These are phyloP conservation scores for Candida adriatica DNA, from an alignment of 805 yeast genomes.

Conservation along the genomic window DNA sequence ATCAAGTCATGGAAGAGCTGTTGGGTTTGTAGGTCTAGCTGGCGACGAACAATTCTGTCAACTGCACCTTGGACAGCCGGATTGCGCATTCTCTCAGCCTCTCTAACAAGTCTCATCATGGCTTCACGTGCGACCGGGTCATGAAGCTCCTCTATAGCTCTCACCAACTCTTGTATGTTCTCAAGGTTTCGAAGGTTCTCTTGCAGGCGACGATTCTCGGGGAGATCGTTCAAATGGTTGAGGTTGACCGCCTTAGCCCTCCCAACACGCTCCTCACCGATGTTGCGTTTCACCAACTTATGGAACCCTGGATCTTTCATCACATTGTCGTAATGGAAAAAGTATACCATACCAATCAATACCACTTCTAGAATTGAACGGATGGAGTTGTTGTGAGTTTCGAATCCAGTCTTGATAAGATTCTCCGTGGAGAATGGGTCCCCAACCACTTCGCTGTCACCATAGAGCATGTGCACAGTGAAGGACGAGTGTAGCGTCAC, in stretches of 20 bases:
- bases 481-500: conserved; percentile 34
- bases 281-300: conserved; percentile 47
- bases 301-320: conserved; percentile 62
- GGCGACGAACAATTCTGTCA: conserved; percentile 4
- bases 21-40: conserved; percentile 2
- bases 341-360: conserved; percentile 37
- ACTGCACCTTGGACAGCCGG: conserved; percentile 5
- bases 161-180: too few relatives aligned
- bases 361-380: conserved; percentile 34
- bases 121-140: too few relatives aligned
- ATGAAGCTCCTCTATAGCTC: too few relatives aligned
- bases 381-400: conserved; percentile 21
- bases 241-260: too few relatives aligned
- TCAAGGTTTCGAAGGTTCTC: too few relatives aligned
- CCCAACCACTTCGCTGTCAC: conserved; percentile 13
- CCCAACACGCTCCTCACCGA: conserved; percentile 36
- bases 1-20: background rate
- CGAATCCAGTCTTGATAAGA: conserved; percentile 3
- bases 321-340: conserved; percentile 65
- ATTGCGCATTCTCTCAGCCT: conserved; percentile 1
- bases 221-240: too few relatives aligned
- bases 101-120: too few relatives aligned
- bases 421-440: conserved; percentile 11
- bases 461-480: conserved; percentile 20
- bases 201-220: too few relatives aligned